Conservation (phyloP, 2,329 filamentous ascomycete species). For the Lojkania enalia region DNA sequence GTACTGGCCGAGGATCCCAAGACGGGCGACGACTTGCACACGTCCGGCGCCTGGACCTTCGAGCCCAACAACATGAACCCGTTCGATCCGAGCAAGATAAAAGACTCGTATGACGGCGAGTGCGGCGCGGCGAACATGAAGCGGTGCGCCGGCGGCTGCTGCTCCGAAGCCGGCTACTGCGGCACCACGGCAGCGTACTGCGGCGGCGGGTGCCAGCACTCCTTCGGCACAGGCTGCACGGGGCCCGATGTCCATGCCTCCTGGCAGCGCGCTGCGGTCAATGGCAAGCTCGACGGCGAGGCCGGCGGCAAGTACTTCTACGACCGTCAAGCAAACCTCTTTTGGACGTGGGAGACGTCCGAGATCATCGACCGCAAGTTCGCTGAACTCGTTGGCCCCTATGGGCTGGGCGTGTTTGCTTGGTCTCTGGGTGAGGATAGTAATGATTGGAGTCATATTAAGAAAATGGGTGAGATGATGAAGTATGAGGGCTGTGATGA, state of each 20-base stretch:
- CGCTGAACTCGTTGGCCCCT: constrained; percentile 58
- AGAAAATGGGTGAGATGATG: constrained; percentile 33
- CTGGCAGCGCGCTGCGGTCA: constrained; percentile 58
- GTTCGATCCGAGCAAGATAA: constrained; percentile 19
- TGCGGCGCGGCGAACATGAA: constrained; percentile 34
- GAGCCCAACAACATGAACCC: constrained; percentile 32
- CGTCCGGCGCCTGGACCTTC: constrained; percentile 60
- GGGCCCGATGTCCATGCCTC: constrained; percentile 58
- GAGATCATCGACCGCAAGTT: constrained; percentile 66
- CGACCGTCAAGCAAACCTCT: constrained; percentile 61
- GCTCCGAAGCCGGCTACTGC: constrained; percentile 40
- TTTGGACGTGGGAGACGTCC: constrained; percentile 75
- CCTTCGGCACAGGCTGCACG: constrained; percentile 46
- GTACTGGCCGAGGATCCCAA: constrained; percentile 62
- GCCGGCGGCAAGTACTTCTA: constrained; percentile 70
- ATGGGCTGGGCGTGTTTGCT: constrained; percentile 69
- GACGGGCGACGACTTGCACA: constrained; percentile 62
- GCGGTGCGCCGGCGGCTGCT: constrained; percentile 34
- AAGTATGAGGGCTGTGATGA: constrained; percentile 10
- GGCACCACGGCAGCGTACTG: constrained; percentile 33
- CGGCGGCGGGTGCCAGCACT: constrained; percentile 35
- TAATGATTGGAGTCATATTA: constrained; percentile 47
- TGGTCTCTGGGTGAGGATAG: constrained; percentile 73
- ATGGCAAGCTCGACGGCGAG: constrained; percentile 60
- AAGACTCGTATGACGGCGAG: constrained; percentile 29